phyloP scores from a whole-genome alignment of 2,329 filamentous ascomycete species.

The Cryphonectria radicalis region DNA sequence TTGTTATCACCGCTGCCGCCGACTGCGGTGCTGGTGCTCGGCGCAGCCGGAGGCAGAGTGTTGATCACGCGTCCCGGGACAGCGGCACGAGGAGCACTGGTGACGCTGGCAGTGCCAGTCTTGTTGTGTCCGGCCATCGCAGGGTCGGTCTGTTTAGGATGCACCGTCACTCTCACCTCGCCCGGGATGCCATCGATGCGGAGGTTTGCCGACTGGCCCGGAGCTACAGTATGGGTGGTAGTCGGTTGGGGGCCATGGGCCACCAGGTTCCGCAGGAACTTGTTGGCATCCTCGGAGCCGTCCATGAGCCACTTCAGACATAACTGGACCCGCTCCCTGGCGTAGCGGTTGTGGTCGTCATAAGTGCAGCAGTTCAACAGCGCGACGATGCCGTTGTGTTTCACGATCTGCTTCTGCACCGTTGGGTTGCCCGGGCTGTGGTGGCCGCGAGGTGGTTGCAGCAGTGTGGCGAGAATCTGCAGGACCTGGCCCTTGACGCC shows the following conservation, averaged over 20 bases:
- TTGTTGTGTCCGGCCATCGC: slow-evolving; percentile 24
- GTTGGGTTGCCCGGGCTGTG: slow-evolving; percentile 67
- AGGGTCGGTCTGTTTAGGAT: slow-evolving; percentile 34
- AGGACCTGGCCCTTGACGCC: slow-evolving; percentile 92
- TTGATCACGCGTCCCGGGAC: slow-evolving; percentile 10
- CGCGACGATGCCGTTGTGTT: slow-evolving; percentile 83
- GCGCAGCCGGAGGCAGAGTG: slow-evolving; percentile 16
- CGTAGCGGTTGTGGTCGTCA: slow-evolving; percentile 92
- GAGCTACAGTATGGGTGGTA: slow-evolving; percentile 31
- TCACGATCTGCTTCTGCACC: slow-evolving; percentile 87
- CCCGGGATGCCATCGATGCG: slow-evolving; percentile 60
- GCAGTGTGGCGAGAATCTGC: slow-evolving; percentile 83
- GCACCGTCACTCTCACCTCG: slow-evolving; percentile 60
- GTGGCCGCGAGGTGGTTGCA: slow-evolving; percentile 75
- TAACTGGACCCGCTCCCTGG: slow-evolving; percentile 87
- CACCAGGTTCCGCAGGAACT: slow-evolving; percentile 69
- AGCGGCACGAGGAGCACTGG: slow-evolving; percentile 8
- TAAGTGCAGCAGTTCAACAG: slow-evolving; percentile 88
- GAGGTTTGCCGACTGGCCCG: slow-evolving; percentile 46
- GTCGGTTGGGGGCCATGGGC: slow-evolving; percentile 47
- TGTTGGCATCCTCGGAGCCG: slow-evolving; percentile 73
- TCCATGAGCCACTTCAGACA: slow-evolving; percentile 84
- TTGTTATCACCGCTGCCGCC: slow-evolving; percentile 7
- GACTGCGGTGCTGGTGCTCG: slow-evolving; percentile 15
- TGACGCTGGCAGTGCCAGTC: slow-evolving; percentile 11